phyloP scores from a whole-genome alignment of 257 asterid genomes.

The Solanum appendiculatum region DNA sequence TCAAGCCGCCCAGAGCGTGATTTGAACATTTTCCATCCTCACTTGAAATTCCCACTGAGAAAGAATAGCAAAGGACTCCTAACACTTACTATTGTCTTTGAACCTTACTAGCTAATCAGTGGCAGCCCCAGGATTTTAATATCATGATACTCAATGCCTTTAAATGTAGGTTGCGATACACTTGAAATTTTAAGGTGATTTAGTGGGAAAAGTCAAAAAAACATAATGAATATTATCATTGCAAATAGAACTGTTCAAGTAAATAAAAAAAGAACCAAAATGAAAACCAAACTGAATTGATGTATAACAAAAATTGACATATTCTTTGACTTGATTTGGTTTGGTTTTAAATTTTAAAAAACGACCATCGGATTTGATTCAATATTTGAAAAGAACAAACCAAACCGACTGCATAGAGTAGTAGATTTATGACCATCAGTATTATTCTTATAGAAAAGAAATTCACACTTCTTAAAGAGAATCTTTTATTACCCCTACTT shows the following conservation, averaged over 20 bases:
- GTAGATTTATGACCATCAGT: not conserved
- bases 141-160: not conserved
- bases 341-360: not conserved
- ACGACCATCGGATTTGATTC: not conserved
- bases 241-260: not conserved
- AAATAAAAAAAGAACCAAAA: not conserved
- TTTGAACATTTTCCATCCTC: not conserved
- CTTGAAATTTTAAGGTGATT: not conserved
- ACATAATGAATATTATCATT: not conserved
- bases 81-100: not conserved
- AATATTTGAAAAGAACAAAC: not conserved
- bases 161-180: not conserved
- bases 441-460: not conserved
- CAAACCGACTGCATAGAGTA: not conserved
- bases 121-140: not conserved
- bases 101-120: not conserved
- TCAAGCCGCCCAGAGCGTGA: not conserved
- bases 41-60: not conserved
- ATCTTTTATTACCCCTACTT: not conserved
- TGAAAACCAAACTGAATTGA: not conserved
- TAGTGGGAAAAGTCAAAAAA: not conserved
- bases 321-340: not conserved
- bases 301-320: not conserved
- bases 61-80: not conserved
- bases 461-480: not conserved